These are phyloP conservation scores for Phytophthora cactorum DNA, from an alignment of 352 stramenopile species.

Conservation along the genomic window DNA sequence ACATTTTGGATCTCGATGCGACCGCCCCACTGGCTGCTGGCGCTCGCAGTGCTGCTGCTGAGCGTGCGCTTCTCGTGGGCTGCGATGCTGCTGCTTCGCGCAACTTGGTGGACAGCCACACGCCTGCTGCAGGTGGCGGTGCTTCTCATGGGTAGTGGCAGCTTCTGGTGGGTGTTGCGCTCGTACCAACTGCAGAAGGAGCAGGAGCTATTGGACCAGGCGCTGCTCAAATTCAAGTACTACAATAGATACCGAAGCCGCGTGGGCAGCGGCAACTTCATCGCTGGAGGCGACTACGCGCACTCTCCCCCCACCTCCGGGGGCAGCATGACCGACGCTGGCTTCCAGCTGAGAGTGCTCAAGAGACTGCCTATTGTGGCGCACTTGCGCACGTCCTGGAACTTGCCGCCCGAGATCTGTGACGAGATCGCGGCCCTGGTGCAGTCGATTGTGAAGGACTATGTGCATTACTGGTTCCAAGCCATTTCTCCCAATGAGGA, in stretches of 20 bases:
- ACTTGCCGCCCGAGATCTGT: constrained; percentile 58
- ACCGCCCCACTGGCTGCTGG: constrained; percentile 21
- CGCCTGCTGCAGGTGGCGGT: constrained; percentile 50
- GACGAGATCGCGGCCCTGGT: constrained; percentile 68
- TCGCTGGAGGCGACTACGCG: constrained; percentile 6
- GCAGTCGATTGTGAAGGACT: constrained; percentile 57
- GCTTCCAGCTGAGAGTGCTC: constrained; percentile 59
- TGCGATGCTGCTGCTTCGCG: constrained; percentile 26
- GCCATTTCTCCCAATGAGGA: constrained; percentile 70
- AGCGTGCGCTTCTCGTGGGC: constrained; percentile 30
- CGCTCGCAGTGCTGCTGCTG: constrained; percentile 35
- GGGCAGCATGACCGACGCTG: constrained; percentile 40
- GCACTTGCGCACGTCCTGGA: constrained; percentile 67
- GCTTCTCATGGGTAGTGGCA: constrained; percentile 52
- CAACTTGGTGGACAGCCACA: constrained; percentile 29
- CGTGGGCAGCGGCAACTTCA: constrained; percentile 24
- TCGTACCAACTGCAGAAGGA: constrained; percentile 67
- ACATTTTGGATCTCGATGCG: constrained; percentile 23
- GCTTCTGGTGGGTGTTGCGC: constrained; percentile 70
- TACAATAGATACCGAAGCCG: constrained; percentile 56
- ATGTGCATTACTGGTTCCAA: constrained; percentile 74
- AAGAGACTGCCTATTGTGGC: constrained; percentile 69
- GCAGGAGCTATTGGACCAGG: constrained; percentile 65
- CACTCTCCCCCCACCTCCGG: constrained; percentile 1
- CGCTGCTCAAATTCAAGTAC: constrained; percentile 56